Conservation (phyloP, 2,329 filamentous ascomycete genomes). For the Ophiostoma sp. region DNA sequence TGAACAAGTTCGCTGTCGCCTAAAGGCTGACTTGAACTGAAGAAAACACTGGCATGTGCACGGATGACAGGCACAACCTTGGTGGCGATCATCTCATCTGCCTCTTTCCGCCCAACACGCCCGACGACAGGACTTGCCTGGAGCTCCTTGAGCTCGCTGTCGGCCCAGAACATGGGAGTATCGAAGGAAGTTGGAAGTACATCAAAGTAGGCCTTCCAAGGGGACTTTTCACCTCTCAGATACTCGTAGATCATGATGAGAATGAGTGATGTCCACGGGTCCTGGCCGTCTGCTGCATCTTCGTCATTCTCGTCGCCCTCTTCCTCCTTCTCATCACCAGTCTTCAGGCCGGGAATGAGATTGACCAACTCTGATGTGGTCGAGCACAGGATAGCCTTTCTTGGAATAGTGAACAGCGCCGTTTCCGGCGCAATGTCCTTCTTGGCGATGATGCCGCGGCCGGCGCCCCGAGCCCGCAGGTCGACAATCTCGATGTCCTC, state of each 20-base stretch:
- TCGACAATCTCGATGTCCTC: constrained; percentile 49
- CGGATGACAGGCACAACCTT: constrained; percentile 49
- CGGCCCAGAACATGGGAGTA: constrained; percentile 85
- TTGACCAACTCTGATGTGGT: constrained; percentile 64
- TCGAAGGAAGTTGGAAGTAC: constrained; percentile 69
- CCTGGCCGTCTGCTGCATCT: constrained; percentile 36
- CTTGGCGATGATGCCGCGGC: constrained; percentile 61
- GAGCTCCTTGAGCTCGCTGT: constrained; percentile 62
- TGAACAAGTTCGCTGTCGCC: constrained; percentile 44
- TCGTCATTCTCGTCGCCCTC: constrained; percentile 38
- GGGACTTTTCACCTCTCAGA: constrained; percentile 53
- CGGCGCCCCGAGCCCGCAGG: constrained; percentile 46
- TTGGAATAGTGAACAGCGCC: constrained; percentile 74
- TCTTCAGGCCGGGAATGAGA: constrained; percentile 45
- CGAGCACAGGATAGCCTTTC: constrained; percentile 62
- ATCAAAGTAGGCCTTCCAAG: constrained; percentile 73
- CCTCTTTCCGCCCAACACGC: constrained; percentile 70
- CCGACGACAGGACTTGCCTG: constrained; percentile 70
- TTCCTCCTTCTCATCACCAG: constrained; percentile 24
- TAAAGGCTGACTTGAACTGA: constrained; percentile 33
- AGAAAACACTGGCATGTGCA: constrained; percentile 45
- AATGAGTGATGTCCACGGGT: constrained; percentile 57
- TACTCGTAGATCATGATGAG: constrained; percentile 76
- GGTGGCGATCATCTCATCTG: constrained; percentile 61
- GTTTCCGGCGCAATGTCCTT: constrained; percentile 67